Evolutionary conservation across 176 grass and related monocot species (phyloP), one percentile per base, ranked within the genome.

Genomic region (Calamus simplicifolius): DNA sequence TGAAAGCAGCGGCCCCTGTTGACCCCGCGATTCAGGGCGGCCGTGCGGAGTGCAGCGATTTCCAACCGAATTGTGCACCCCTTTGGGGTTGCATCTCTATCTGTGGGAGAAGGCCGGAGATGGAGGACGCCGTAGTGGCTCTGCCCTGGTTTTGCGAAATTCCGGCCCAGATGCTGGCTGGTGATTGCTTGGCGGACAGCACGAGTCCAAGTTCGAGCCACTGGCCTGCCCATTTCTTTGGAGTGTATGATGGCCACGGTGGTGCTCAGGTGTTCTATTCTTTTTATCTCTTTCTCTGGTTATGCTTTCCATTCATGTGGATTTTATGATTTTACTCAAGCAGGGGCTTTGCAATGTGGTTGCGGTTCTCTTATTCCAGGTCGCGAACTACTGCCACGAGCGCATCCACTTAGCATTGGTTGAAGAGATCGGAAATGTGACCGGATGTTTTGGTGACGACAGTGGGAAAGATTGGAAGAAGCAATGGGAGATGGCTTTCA

Each of bases 171-270:
- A 60, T 60, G 58, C 16, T 60, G 3, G 7, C 17, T 2, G 58
- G 6, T 56, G 23, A 56, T 60, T 28, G 8, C 17, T 60, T 29
- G 1, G 5, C 3, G 16, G 29, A 60, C 6, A 17, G 16, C 16
- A 2, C 16, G 29, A 19, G 30, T 8, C 29, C 29, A 31, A 35
- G 58, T 3, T 60, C 35, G 28, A 18, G 13, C 13, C 35, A 0
- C 35, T 43, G 10, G 35, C 35, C 35, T 43, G 35, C 35, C 35
- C 58, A 72, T 51, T 72, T 72, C 28, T 72, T 72, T 72, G 69
- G 69, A 16, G 69, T 72, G 15, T 72, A 72, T 62, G 69, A 72
- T 72, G 69, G 69, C 23, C 69, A 72, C 55, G 69, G 69, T 30
- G 69, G 69, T 54, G 26, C 58, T 15, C 58, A 72, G 69, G 69